A percentile compares a stretch with the other conserved stretches of the same genome.
Evolutionary conservation across 495 filamentous ascomycete species (phyloP).

Genomic region (Penicillium macrosclerotiorum): DNA sequence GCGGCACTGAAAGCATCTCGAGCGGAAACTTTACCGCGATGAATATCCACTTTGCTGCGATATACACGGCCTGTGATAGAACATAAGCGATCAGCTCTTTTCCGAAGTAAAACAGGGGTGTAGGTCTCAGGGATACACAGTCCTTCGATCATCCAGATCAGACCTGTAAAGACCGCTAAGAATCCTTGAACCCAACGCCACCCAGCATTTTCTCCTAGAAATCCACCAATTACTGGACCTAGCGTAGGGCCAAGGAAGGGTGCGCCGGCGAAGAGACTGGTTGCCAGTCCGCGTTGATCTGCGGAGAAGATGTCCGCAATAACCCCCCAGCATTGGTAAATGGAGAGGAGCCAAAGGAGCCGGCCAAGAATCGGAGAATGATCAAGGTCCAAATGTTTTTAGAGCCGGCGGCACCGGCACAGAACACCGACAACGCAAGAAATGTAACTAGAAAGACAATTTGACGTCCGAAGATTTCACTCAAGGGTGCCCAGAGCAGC

Average conservation of each 20-base stretch:
- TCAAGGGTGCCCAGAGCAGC: slow-evolving; percentile 45
- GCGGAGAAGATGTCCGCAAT: slow-evolving; percentile 69
- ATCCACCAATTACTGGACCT: slow-evolving; percentile 53
- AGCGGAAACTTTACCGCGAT: slow-evolving; percentile 31
- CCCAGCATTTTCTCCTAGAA: slow-evolving; percentile 49
- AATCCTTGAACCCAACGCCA: slow-evolving; percentile 63
- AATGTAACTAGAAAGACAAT: slow-evolving; percentile 61
- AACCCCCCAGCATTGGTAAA: slow-evolving; percentile 65
- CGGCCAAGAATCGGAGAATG: slow-evolving; percentile 69
- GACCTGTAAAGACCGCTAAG: slow-evolving; percentile 16
- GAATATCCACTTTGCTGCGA: slow-evolving; percentile 47
- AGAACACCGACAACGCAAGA: slow-evolving; percentile 58
- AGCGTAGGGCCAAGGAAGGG: slow-evolving; percentile 63
- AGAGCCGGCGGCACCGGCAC: slow-evolving; percentile 54
- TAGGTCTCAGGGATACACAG: slow-evolving; percentile 60
- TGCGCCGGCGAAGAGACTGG: slow-evolving; percentile 56
- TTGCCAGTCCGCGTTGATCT: slow-evolving; percentile 55
- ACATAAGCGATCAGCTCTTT: slow-evolving; percentile 46
- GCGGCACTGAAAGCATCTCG: slow-evolving; percentile 42
- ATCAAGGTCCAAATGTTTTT: slow-evolving; percentile 60
- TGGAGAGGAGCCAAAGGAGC: slow-evolving; percentile 65
- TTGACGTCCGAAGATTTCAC: slow-evolving; percentile 65
- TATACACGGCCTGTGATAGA: slow-evolving; percentile 54
- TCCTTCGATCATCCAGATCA: slow-evolving; percentile 31
- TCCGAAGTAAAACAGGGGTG: slow-evolving; percentile 54